These are phyloP conservation scores for Dictyostelium discoideum DNA, from an alignment of 78 protist species.

Conservation along the genomic window DNA sequence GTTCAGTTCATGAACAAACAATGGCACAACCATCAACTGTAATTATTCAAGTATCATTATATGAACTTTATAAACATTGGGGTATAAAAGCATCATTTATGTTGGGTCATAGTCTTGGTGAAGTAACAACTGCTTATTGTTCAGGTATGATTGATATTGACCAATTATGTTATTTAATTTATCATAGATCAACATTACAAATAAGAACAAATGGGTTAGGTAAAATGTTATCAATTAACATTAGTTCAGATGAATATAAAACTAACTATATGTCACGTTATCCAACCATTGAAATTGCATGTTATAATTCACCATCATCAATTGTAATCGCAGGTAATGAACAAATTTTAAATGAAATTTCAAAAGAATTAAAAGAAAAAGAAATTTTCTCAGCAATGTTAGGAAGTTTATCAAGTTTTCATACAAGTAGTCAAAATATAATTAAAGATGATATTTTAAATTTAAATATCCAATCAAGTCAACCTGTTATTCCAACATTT, in stretches of 20 bases:
- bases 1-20: conserved; percentile 10
- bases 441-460: conserved; percentile 5
- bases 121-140: conserved; percentile 44
- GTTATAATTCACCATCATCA: conserved; percentile 30
- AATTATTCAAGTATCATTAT: conserved; percentile 59
- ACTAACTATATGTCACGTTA: neutral
- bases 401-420: conserved; percentile 18
- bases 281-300: conserved; percentile 45
- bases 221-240: conserved; percentile 43
- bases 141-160: conserved; percentile 38
- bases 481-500: conserved; percentile 21
- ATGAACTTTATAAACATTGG: conserved; percentile 18
- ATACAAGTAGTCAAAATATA: conserved; percentile 17
- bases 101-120: conserved; percentile 46
- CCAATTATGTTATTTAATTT: conserved; percentile 22
- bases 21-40: conserved; percentile 60
- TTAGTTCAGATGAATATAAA: conserved; percentile 24
- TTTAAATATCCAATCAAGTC: neutral
- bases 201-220: conserved; percentile 41
- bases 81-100: conserved; percentile 23
- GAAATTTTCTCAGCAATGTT: conserved; percentile 25
- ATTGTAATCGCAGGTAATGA: conserved; percentile 48
- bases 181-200: conserved; percentile 35
- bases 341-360: neutral
- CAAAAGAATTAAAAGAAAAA: neutral